Conservation (phyloP, 177 flowering plant species). For the Tripterygium wilfordii region DNA sequence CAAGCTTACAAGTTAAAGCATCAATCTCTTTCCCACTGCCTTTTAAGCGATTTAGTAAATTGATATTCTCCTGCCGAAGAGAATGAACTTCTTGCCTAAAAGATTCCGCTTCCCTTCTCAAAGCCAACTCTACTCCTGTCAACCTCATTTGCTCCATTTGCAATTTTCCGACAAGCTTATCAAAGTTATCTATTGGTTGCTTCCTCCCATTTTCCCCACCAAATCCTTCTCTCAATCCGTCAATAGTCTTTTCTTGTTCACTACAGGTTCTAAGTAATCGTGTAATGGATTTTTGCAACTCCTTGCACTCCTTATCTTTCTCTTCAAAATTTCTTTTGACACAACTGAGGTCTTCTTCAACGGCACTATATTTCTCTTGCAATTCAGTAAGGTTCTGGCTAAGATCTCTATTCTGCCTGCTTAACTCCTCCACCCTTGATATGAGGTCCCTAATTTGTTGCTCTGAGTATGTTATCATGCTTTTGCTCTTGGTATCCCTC, state of each 20-base stretch:
- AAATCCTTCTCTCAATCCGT: slow-evolving; percentile 58
- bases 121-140: slow-evolving; percentile 65
- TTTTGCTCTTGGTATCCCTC: slow-evolving; percentile 52
- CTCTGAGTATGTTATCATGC: slow-evolving; percentile 32
- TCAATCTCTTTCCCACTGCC: slow-evolving; percentile 40
- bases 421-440: slow-evolving; percentile 31
- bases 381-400: slow-evolving; percentile 37
- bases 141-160: slow-evolving; percentile 74
- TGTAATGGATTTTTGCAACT: slow-evolving; percentile 60
- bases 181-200: slow-evolving; percentile 30
- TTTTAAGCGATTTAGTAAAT: slow-evolving; percentile 52
- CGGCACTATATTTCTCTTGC: slow-evolving; percentile 37
- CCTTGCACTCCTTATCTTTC: slow-evolving; percentile 74
- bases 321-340: slow-evolving; percentile 54
- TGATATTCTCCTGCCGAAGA: slow-evolving; percentile 77
- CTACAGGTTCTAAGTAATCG: slow-evolving; percentile 63
- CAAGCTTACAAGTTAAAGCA: slow-evolving; percentile 49
- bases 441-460: slow-evolving; percentile 47
- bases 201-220: slow-evolving; percentile 39
- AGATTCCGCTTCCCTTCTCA: slow-evolving; percentile 80
- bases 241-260: slow-evolving; percentile 86
- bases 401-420: slow-evolving; percentile 39
- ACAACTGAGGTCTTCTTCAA: slow-evolving; percentile 49
- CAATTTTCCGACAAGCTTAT: slow-evolving; percentile 37
- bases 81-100: slow-evolving; percentile 59